Evolutionary conservation across 441 rosid genomes (phyloP), one percentile per base, ranked within the genome.

Genomic region (Hypseocharis bilobata): DNA sequence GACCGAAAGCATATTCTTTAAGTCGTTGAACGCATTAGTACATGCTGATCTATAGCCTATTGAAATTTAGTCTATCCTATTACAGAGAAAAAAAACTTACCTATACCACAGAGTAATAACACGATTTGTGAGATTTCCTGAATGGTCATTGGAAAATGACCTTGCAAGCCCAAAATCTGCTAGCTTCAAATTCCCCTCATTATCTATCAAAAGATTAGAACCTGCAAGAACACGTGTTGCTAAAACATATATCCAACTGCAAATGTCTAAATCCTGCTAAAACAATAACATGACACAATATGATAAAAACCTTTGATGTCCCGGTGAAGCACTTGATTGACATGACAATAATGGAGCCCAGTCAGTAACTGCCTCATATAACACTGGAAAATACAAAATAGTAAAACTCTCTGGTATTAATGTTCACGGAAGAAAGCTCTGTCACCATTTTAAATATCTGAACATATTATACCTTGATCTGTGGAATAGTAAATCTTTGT

Each of bases 91-190:
- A 67, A 59, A 28, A 3, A 49, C 69, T 75, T 81, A 92, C 98
- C 97, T 85, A 79, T 92, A 92, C 98, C 98, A 92, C 70, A 92
- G 76, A 45, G 98, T 92, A 70, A 89, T 89, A 60, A 92, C 96
- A 61, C 93, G 93, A 63, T 92, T 89, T 44, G 98, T 92, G 36
- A 92, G 95, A 72, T 83, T 86, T 65, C 82, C 87, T 65, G 77
- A 74, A 58, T 83, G 86, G 61, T 89, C 96, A 74, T 76, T 71
- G 27, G 96, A 88, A 71, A 80, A 86, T 11, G 90, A 83, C 51
- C 98, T 78, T 36, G 98, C 96, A 73, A 88, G 96, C 76, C 96
- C 96, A 74, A 92, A 92, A 85, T 89, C 98, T n/a, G 98, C 96
- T 19, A 92, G 89, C 86, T 92, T 92, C 72, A 92, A 74, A 65